Base-by-base conservation (phyloP, 2,329 filamentous ascomycete genomes). In the Aspergillus sp. region DNA sequence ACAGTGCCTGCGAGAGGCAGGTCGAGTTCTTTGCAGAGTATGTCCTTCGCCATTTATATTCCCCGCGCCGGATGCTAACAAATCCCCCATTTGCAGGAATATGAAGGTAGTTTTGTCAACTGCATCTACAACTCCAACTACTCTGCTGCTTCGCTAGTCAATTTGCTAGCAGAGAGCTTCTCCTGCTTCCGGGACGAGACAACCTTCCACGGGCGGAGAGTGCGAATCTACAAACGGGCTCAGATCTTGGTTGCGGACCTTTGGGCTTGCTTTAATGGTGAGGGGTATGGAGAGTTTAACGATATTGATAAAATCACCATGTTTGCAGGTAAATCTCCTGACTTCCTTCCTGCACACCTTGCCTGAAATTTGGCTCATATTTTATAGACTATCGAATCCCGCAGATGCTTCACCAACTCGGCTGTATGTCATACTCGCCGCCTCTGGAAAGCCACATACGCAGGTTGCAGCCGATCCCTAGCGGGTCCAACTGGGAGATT, bases 231-330 rank as follows among this genome's bases (percentile, higher is more conserved):
- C 72, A 99, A 99, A 78, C 88, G 96, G 10, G 93, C 95, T 1
- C 95, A 99, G 77, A 99, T 99, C 62, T 84, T 98, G 19, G 93
- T 96, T 2, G 96, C 96, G 21, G 95, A 99, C 75, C 75, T 98
- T 1, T 99, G 96, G 96, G 96, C 95, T 5, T 96, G 92, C 64
- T 98, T 98, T 74, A 86, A 94, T 56, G 92, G 92, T 49, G 82
- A 89, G 66, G 83, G 85, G 25, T 93, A 88, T 70, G 96, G 95
- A 32, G 81, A 84, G 27, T 99, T 99, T 75, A 73, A 86, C 59
- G 95, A 99, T 73, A 96, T 99, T 68, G 90, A 95, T 78, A 92
- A 92, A 74, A 90, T 99, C 70, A 99, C 95, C 62, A 98, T 98
- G 89, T 99, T 99, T 80, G 93, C 95, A 71, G 84, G 83, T 84